Conservation (phyloP, 805 yeast species). For the Teunomyces gatunensis region DNA sequence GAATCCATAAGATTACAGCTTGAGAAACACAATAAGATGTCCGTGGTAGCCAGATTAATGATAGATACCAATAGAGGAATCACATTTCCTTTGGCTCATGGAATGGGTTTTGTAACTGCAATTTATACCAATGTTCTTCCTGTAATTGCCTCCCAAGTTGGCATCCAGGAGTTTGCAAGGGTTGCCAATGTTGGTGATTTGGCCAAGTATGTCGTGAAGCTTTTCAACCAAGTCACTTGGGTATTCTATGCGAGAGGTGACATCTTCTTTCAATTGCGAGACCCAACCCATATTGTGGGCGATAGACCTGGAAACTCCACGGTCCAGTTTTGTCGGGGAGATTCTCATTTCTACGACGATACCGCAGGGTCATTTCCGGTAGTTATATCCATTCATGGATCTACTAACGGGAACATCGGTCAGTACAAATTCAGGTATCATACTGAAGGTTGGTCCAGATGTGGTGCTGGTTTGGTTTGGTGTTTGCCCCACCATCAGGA, state of each 20-base stretch:
- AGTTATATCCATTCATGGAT: constrained; percentile 40
- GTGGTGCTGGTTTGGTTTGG: constrained; percentile 40
- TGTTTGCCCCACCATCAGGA: constrained; percentile 52
- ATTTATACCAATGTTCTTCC: constrained; percentile 24
- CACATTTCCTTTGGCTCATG: constrained; percentile 66
- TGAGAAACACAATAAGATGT: constrained; percentile 28
- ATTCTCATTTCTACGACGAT: constrained; percentile 42
- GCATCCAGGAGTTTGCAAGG: constrained; percentile 50
- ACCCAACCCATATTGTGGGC: constrained; percentile 43
- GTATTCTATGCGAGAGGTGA: constrained; percentile 50
- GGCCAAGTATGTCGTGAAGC: constrained; percentile 51
- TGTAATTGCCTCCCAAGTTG: constrained; percentile 57
- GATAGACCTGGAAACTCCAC: constrained; percentile 36
- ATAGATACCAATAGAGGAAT: constrained; percentile 9
- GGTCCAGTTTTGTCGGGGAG: constrained; percentile 24
- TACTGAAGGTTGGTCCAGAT: constrained; percentile 24
- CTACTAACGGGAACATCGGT: constrained; percentile 20
- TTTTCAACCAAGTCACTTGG: constrained; percentile 63
- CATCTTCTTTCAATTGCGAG: constrained; percentile 23
- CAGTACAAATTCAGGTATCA: constrained; percentile 29
- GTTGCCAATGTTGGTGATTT: constrained; percentile 27
- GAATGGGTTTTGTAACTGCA: constrained; percentile 79
- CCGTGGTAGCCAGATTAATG: constrained; percentile 24
- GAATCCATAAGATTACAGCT: constrained; percentile 18
- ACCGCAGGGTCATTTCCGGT: constrained; percentile 65